Evolutionary conservation across 257 asterid species (phyloP).

Genomic region (Fraxinus americana): DNA sequence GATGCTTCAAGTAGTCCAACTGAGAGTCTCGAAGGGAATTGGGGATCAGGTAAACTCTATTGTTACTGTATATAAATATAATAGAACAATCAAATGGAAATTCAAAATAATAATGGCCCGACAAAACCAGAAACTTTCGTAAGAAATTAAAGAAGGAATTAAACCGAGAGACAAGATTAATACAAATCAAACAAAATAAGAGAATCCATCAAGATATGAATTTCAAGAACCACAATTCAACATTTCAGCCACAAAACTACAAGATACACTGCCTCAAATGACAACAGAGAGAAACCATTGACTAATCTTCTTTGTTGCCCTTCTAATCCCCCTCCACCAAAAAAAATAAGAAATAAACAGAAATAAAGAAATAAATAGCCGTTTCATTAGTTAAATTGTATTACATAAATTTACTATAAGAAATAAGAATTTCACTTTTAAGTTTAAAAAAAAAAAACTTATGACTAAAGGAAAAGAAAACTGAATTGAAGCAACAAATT

Average conservation of each 20-base stretch:
- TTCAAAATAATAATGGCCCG: too few species aligned
- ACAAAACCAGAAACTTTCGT: not conserved
- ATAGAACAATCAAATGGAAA: not conserved
- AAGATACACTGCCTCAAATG: not conserved
- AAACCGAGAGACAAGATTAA: too few species aligned
- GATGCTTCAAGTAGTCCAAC: slow-evolving; percentile 48
- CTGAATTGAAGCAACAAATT: too few species aligned
- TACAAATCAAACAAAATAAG: too few species aligned
- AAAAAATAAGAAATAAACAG: not conserved
- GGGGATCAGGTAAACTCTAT: slow-evolving; percentile 75
- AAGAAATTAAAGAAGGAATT: too few species aligned
- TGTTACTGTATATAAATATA: not conserved
- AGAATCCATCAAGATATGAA: not conserved
- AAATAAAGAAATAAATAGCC: too few species aligned
- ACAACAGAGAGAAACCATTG: not conserved
- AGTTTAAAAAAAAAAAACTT: too few species aligned
- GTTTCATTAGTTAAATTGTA: too few species aligned
- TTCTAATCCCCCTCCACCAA: slow-evolving; percentile 13
- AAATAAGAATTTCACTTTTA: not conserved
- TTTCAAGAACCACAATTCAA: slow-evolving; percentile 1
- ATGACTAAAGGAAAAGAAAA: too few species aligned
- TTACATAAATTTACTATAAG: too few species aligned
- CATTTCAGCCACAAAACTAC: not conserved
- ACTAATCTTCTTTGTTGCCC: not conserved
- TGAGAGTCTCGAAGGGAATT: slow-evolving; percentile 76